Evolutionary conservation across 2,329 filamentous ascomycete species (phyloP).

Genomic region (Aureobasidium sp.): DNA sequence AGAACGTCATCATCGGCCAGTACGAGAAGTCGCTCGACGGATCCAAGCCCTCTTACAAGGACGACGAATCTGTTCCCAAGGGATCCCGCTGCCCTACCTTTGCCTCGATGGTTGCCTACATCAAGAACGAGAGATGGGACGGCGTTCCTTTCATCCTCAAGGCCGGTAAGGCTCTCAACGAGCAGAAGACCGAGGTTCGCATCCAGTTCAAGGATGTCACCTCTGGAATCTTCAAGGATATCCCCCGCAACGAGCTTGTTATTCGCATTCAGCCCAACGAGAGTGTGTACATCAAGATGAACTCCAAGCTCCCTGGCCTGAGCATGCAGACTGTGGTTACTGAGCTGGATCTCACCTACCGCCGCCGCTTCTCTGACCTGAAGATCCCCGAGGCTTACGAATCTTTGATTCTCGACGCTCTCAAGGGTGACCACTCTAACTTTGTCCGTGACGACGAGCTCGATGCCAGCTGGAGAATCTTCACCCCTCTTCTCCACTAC

Average conservation of each 20-base stretch:
- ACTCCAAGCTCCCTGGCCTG: slow-evolving; percentile 95
- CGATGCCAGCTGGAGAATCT: slow-evolving; percentile 97
- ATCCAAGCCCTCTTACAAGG: slow-evolving; percentile 95
- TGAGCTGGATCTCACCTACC: slow-evolving; percentile 95
- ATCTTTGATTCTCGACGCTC: slow-evolving; percentile 89
- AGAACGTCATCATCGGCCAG: slow-evolving; percentile 99
- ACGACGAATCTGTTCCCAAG: slow-evolving; percentile 96
- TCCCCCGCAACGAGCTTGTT: slow-evolving; percentile 96
- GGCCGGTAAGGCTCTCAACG: slow-evolving; percentile 96
- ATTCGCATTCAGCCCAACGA: slow-evolving; percentile 99
- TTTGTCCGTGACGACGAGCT: slow-evolving; percentile 96
- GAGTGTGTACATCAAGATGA: slow-evolving; percentile 99
- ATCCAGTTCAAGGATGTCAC: slow-evolving; percentile 99
- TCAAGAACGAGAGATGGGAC: slow-evolving; percentile 99
- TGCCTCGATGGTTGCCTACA: slow-evolving; percentile 93
- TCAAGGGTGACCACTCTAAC: slow-evolving; percentile 99
- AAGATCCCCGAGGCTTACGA: slow-evolving; percentile 99
- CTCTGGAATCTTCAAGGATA: slow-evolving; percentile 99
- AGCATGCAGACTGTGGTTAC: slow-evolving; percentile 99
- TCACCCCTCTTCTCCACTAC: slow-evolving; percentile 94
- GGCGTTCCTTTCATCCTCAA: slow-evolving; percentile 99
- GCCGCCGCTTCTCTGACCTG: slow-evolving; percentile 94
- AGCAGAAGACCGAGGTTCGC: slow-evolving; percentile 98
- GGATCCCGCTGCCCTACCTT: slow-evolving; percentile 97
- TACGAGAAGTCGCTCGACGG: slow-evolving; percentile 95